Percentiles rank a stretch among this genome's conserved stretches.
phyloP scores from a whole-genome alignment of 169 alveolate species.

The Cryptosporidium sp. region DNA sequence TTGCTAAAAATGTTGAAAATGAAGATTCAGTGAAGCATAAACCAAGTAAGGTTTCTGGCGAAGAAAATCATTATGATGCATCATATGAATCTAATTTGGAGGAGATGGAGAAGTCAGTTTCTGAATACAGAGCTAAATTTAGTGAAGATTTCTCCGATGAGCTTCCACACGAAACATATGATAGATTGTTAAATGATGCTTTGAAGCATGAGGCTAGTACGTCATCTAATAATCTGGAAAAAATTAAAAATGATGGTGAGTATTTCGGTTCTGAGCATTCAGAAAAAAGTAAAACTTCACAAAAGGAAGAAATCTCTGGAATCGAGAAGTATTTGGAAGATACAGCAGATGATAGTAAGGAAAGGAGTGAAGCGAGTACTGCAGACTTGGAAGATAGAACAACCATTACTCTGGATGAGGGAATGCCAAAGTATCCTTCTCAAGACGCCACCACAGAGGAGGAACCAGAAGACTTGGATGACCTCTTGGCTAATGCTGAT shows the following conservation, averaged over 20 bases:
- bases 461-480: conserved; percentile 21
- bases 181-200: conserved; percentile 18
- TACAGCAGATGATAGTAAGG: not conserved
- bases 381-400: not conserved
- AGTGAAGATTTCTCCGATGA: conserved; percentile 3
- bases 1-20: not conserved
- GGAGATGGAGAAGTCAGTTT: conserved; percentile 39
- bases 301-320: not conserved
- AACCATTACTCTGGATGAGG: not conserved
- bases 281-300: not conserved
- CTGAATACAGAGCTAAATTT: conserved; percentile 9
- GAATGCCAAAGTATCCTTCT: conserved; percentile 2
- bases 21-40: not conserved
- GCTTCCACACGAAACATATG: conserved; percentile 45
- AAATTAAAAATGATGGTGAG: not conserved
- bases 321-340: conserved; percentile 13
- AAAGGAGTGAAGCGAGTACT: not conserved
- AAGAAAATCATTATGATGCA: conserved; percentile 35
- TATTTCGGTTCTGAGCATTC: not conserved
- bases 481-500: not conserved
- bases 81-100: conserved; percentile 29
- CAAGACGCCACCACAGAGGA: not conserved
- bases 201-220: not conserved
- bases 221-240: not conserved
- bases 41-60: too few species aligned